Evolutionary conservation across 306 rosid genomes (phyloP), one percentile per base, ranked within the genome.

Genomic region (Quillaja saponaria): DNA sequence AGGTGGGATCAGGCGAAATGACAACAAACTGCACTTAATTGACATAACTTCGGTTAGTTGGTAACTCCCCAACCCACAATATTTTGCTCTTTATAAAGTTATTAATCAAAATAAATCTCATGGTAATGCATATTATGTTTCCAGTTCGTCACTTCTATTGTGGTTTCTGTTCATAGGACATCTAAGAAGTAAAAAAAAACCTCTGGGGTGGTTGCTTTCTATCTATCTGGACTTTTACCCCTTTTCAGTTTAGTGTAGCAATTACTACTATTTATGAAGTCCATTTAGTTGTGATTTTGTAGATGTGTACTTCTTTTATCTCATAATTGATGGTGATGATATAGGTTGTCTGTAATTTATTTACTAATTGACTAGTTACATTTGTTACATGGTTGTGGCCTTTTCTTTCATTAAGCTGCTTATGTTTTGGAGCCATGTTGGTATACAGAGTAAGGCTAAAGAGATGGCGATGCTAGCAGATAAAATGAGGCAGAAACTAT

Each of bases 381-480:
- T 25, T 25, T 0, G 5, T 40, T 31, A 4, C 54, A 12, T 2
- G 51, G 12, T 5, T 44, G 12, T 3, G 34, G 3, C 39, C 19
- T 13, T 41, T 6, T 61, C 55, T 48, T 59, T 34, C 10, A 41
- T 64, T 40, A 44, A 40, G 55, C 61, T 53, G 67, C 47, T 70
- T 64, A 50, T 63, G 55, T 16, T 42, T 49, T 55, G 64, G 68
- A 48, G 41, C 34, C 34, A 67, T 70, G 45, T 61, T 72, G 58
- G 69, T 76, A 65, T 81, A 54, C 94, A 92, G 99, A 80, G 95
- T 71, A 92, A 92, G 80, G 96, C 99, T 55, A 92, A 89, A 78
- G 99, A 92, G 78, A 92, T 92, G 99, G 96, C 89, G 75, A 69
- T 76, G 84, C 87, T 92, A 52, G 99, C 99, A n/a, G 99, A 92